Conservation (phyloP, 768 basidiomycete species). For the Clavaria fumosa region DNA sequence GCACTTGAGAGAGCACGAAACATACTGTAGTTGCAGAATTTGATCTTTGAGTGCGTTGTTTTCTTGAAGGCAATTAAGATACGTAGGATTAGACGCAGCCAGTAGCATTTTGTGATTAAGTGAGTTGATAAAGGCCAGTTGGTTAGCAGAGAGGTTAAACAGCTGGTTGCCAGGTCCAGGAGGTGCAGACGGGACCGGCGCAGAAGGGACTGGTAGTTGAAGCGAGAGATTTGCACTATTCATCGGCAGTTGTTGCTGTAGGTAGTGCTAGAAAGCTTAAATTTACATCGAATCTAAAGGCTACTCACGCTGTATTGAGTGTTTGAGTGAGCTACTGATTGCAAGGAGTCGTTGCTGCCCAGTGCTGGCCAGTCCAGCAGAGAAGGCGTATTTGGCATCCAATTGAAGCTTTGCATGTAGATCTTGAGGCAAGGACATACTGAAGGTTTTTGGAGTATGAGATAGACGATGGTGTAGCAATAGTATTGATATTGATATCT, state of each 20-base stretch:
- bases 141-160: neutral
- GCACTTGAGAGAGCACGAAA: neutral
- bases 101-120: neutral
- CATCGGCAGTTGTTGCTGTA: neutral
- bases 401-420: constrained; percentile 14
- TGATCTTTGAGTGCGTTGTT: neutral
- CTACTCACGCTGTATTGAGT: no score
- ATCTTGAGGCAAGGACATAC: constrained; percentile 10
- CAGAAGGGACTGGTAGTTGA: neutral
- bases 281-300: neutral
- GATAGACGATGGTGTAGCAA: constrained; percentile 7
- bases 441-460: constrained; percentile 11
- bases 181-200: neutral
- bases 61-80: neutral
- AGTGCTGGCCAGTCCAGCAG: no score
- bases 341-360: no score
- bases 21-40: neutral
- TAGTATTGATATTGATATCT: constrained; percentile 12
- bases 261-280: neutral
- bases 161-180: no score
- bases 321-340: no score
- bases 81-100: neutral
- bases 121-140: neutral
- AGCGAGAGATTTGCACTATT: neutral
- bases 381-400: no score